Evolutionary conservation across 2,329 filamentous ascomycete species (phyloP).

Genomic region (Cadophora sp.): DNA sequence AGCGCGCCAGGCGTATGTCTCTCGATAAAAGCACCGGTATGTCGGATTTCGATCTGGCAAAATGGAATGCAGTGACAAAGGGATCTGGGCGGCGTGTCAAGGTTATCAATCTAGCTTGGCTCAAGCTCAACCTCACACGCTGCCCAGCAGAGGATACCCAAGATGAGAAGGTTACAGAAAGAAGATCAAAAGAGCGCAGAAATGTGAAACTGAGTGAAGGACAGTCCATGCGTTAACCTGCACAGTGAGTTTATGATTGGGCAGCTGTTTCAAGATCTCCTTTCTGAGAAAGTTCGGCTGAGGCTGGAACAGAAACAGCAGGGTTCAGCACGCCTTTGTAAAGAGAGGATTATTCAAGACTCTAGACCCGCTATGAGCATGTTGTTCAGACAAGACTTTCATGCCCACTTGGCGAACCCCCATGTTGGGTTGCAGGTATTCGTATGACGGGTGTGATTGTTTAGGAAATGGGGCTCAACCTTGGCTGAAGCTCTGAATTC

Average conservation of each 20-base stretch:
- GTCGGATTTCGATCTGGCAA: background rate
- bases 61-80: background rate
- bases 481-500: constrained; percentile 23
- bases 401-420: constrained; percentile 7
- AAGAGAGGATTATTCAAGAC: constrained; percentile 1
- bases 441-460: constrained; percentile 9
- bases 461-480: constrained; percentile 20
- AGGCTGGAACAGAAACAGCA: background rate
- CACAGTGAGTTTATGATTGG: background rate
- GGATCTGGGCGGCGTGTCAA: constrained; percentile 8
- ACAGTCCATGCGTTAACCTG: background rate
- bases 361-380: constrained; percentile 1
- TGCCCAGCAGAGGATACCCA: constrained; percentile 16
- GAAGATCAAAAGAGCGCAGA: constrained; percentile 27
- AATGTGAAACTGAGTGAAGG: background rate
- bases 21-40: background rate
- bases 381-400: constrained; percentile 10
- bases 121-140: constrained; percentile 14
- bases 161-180: constrained; percentile 18
- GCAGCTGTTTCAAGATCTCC: background rate
- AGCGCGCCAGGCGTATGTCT: constrained; percentile 7
- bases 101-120: constrained; percentile 9
- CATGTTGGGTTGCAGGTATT: constrained; percentile 1
- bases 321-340: background rate
- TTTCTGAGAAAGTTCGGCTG: background rate